These are phyloP conservation scores for Microsporum canis DNA, from an alignment of 2,329 filamentous ascomycete genomes.

Conservation along the genomic window DNA sequence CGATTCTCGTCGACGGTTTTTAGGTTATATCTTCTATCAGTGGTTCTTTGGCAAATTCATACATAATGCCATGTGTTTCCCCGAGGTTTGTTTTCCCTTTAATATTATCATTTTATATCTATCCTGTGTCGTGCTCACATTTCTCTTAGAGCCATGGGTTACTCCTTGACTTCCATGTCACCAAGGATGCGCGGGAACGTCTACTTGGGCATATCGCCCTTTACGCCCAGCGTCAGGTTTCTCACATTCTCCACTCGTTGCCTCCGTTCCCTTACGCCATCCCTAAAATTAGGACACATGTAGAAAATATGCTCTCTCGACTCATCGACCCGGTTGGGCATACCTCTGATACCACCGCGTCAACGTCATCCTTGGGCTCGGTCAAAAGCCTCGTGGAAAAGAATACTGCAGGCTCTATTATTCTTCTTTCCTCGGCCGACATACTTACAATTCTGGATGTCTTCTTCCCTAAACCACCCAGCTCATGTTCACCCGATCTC, in stretches of 20 bases:
- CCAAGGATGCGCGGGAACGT: conserved; percentile 74
- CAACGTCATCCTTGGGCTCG: background rate
- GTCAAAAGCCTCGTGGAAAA: conserved; percentile 1
- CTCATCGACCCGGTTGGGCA: conserved; percentile 3
- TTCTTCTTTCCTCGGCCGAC: conserved; percentile 54
- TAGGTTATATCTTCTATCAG: conserved; percentile 74
- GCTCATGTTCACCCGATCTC: conserved; percentile 16
- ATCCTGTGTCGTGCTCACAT: background rate
- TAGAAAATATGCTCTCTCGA: conserved; percentile 29
- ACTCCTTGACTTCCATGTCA: conserved; percentile 84
- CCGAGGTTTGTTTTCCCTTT: conserved; percentile 51
- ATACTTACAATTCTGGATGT: conserved; percentile 69
- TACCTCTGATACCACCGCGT: background rate
- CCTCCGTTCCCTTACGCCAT: conserved; percentile 28
- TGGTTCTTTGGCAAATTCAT: conserved; percentile 90
- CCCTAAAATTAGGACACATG: conserved; percentile 24
- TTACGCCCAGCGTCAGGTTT: conserved; percentile 65
- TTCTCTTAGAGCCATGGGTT: conserved; percentile 43
- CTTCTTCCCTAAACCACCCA: conserved; percentile 52
- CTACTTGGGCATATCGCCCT: conserved; percentile 63
- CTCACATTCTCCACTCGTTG: conserved; percentile 61
- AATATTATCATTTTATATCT: background rate
- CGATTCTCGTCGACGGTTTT: conserved; percentile 60
- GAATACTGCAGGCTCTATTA: background rate
- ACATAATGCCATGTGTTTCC: conserved; percentile 71